phyloP scores from a whole-genome alignment of 1,284 basidiomycete genomes.

The Cryptococcus sp. region DNA sequence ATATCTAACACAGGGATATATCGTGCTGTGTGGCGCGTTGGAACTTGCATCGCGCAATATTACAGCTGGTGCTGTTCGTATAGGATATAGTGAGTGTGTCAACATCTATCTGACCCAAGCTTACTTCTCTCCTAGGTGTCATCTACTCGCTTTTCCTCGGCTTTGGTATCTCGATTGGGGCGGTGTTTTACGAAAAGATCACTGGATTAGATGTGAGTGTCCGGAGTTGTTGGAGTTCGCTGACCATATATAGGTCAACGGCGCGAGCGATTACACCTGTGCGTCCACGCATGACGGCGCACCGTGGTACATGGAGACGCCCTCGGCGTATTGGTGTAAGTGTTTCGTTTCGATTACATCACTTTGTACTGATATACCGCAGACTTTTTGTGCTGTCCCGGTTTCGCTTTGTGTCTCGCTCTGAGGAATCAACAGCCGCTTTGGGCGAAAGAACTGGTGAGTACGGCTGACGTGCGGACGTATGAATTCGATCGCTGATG shows the following conservation, averaged over 20 bases:
- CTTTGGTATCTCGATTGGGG: constrained; percentile 79
- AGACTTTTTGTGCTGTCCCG: constrained; percentile 80
- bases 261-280: constrained; percentile 66
- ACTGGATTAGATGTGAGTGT: constrained; percentile 45
- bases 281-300: constrained; percentile 59
- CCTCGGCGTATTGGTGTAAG: constrained; percentile 56
- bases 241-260: constrained; percentile 35
- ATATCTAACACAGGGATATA: constrained; percentile 60
- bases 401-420: constrained; percentile 72
- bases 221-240: background rate
- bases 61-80: constrained; percentile 78
- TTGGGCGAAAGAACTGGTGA: constrained; percentile 69
- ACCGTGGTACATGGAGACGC: constrained; percentile 53
- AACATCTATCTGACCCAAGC: background rate
- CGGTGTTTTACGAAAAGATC: constrained; percentile 65
- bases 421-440: constrained; percentile 75
- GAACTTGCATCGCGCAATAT: constrained; percentile 74
- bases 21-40: constrained; percentile 76
- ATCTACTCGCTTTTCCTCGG: constrained; percentile 68
- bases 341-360: constrained; percentile 15
- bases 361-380: background rate
- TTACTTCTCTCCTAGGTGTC: constrained; percentile 28
- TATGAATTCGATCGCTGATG: background rate
- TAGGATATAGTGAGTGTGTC: constrained; percentile 73
- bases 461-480: constrained; percentile 21